Base-by-base conservation (phyloP, 495 filamentous ascomycete genomes). In the Podospora pseudocomata region DNA sequence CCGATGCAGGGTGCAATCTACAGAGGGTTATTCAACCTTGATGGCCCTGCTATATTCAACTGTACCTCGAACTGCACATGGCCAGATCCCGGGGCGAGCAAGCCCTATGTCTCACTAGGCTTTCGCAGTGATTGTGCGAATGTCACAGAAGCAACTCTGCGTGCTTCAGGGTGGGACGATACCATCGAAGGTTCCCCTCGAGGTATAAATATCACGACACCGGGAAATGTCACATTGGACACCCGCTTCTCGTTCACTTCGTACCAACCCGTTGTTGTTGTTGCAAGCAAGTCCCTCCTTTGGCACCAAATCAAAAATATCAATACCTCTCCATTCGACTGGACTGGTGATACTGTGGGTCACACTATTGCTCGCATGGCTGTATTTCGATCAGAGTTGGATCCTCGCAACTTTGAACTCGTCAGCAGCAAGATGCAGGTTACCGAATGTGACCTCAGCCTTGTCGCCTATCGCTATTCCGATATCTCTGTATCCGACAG, bases 1-100 rank as follows among this genome's bases (percentile, higher is more conserved):
- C 15, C 56, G 23, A 71, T 71, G 66, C 69, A 68, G 15, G 69
- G 69, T 2, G 69, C 69, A 18, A 60, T 71, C 1, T 71, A 44
- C 20, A 16, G 69, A n/a, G 69, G 69, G 3, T 18, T 71, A 11
- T 71, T 56, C 55, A 30, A 65, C 1, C 69, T 71, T 19, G 65
- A 53, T 16, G 39, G 62, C 6, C 23, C 69, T 3, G 13, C 61
- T 9, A 60, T 63, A 1, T 67, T 71, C 63, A 39, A 68, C 55
- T 71, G 69, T 49, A 32, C 65, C 28, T 65, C 69, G 5, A 71
- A 27, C 5, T 71, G 69, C 49, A 26, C 32, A 26, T 71, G 69
- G 69, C 39, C 39, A 11, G 39, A 49, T 16, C 4, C 30, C 7
- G 30, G 13, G 6, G 55, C 13, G 5, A 44, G 59, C 26, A 34